Conservation (phyloP, 768 basidiomycete genomes). For the Serendipita sp. region DNA sequence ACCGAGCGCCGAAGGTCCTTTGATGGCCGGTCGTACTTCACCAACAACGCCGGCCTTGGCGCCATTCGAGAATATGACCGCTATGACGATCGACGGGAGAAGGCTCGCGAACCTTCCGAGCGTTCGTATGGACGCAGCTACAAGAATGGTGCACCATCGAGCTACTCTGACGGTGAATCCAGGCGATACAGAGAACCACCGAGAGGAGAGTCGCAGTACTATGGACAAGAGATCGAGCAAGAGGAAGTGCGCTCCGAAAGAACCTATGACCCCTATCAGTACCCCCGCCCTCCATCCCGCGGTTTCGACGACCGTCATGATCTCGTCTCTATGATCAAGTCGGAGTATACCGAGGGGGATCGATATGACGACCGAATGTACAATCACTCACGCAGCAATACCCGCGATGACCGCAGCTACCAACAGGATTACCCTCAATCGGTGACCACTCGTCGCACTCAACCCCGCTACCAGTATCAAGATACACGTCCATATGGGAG, state of each 20-base stretch:
- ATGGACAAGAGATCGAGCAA: constrained; percentile 3
- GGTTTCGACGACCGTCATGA: neutral
- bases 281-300: neutral
- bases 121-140: neutral
- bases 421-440: neutral
- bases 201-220: neutral
- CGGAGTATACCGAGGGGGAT: neutral
- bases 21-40: neutral
- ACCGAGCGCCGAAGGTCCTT: neutral
- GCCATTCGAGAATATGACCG: neutral
- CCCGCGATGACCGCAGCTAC: neutral
- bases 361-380: constrained; percentile 3
- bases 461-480: neutral
- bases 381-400: neutral
- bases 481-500: neutral
- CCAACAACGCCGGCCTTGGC: neutral
- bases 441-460: neutral
- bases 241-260: constrained; percentile 6
- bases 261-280: constrained; percentile 6
- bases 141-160: neutral
- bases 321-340: constrained; percentile 5
- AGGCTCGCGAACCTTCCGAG: neutral
- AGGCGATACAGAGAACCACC: neutral
- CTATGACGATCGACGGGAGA: neutral
- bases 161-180: neutral